Evolutionary conservation across 2,329 filamentous ascomycete species (phyloP), one percentile per base, ranked within the genome.

Genomic region (Malbranchea cinnamomea): DNA sequence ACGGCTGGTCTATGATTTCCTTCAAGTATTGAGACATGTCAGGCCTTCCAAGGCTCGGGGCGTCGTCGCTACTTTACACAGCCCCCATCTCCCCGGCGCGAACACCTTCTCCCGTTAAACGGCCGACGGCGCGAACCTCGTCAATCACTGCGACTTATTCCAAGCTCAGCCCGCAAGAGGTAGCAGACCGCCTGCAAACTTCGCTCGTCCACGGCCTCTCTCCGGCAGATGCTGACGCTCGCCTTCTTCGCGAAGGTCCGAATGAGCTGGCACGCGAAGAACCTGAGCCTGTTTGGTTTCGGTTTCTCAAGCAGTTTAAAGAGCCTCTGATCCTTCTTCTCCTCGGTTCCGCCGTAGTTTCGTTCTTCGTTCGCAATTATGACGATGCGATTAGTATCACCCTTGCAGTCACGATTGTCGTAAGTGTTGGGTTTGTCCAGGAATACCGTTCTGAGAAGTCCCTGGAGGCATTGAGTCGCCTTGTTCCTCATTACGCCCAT

Each of bases 401-500:
- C 0, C 75, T 93, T 18, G 89, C 89, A 2, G 89, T 98, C 13
- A 93, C 85, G 15, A 98, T 98, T 43, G 89, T 98, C 4, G 85
- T 98, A 14, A 79, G 78, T 0, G 89, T 98, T 23, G 89, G 87
- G 2, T 98, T 98, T 44, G 74, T 95, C 30, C 89, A 98, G 52
- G 89, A 98, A 57, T 98, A 98, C 53, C 70, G 89, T 35, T 95
- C 89, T 5, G 89, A 98, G 52, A 91, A 98, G 56, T 95, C 87
- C 2, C 74, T 98, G 41, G 89, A 98, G 55, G 89, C 89, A 12
- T 63, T 98, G 42, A 94, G 80, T 48, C 82, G 89, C 45, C 63
- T 98, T 15, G 87, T 98, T 0, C 91, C 89, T 16, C 91, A 95
- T 52, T 83, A 85, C 51, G 89, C 91, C 17, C 85, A 98, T 57